Conservation (phyloP, 2,329 filamentous ascomycete genomes). For the Colletotrichum neosansevieriae region DNA sequence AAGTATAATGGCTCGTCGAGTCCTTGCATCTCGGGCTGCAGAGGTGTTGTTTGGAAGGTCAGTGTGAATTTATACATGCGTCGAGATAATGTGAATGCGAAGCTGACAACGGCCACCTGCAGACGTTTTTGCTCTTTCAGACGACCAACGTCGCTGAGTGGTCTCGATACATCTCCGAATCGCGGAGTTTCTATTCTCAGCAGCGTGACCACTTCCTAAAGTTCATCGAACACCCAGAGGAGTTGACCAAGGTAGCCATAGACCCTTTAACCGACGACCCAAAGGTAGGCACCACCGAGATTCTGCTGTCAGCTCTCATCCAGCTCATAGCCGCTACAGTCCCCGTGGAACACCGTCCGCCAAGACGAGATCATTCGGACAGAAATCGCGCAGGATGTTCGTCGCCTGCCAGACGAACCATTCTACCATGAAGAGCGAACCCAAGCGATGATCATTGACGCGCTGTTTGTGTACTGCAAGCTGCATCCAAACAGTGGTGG, state of each 20-base stretch:
- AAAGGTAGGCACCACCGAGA: slow-evolving; percentile 54
- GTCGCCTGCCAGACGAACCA: slow-evolving; percentile 89
- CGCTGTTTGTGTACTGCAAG: slow-evolving; percentile 95
- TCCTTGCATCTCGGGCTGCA: slow-evolving; percentile 78
- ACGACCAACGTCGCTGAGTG: slow-evolving; percentile 74
- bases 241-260: slow-evolving; percentile 74
- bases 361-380: slow-evolving; percentile 85
- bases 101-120: slow-evolving; percentile 33
- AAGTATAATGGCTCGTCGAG: slow-evolving; percentile 69
- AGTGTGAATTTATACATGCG: slow-evolving; percentile 29
- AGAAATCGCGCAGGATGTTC: slow-evolving; percentile 95
- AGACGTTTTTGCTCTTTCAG: slow-evolving; percentile 87
- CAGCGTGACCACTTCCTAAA: slow-evolving; percentile 81
- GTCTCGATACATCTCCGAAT: slow-evolving; percentile 74
- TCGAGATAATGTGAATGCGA: slow-evolving; percentile 17
- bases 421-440: slow-evolving; percentile 87
- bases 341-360: slow-evolving; percentile 89
- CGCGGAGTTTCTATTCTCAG: slow-evolving; percentile 79
- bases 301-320: not conserved
- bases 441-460: slow-evolving; percentile 85
- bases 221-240: slow-evolving; percentile 86
- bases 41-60: slow-evolving; percentile 95
- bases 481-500: slow-evolving; percentile 86
- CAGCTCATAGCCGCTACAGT: slow-evolving; percentile 68
- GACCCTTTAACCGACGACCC: slow-evolving; percentile 90